Conservation (phyloP, 1,284 basidiomycete species). For the Ustilago crameri region DNA sequence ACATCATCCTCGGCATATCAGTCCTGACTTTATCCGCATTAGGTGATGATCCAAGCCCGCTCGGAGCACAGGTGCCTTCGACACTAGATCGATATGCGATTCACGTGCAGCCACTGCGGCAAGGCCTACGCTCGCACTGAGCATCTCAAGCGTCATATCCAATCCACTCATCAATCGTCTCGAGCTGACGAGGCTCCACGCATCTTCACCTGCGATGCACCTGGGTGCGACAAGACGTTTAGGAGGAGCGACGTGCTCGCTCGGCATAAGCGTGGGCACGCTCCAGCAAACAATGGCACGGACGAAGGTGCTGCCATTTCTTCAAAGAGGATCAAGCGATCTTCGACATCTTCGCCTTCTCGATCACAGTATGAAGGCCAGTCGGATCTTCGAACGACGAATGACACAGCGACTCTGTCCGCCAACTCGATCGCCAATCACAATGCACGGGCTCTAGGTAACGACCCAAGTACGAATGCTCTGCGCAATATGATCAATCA, state of each 20-base stretch:
- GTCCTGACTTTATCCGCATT: no score
- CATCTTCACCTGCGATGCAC: constrained; percentile 9
- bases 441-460: no score
- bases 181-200: constrained; percentile 11
- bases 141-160: constrained; percentile 15
- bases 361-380: neutral
- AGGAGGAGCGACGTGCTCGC: constrained; percentile 9
- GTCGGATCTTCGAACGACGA: no score
- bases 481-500: no score
- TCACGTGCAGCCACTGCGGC: constrained; percentile 7
- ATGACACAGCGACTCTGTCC: no score
- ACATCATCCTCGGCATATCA: no score
- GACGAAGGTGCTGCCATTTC: no score
- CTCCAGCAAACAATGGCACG: neutral
- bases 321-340: constrained; percentile 12
- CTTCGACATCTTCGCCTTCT: constrained; percentile 8
- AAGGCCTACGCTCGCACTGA: constrained; percentile 13
- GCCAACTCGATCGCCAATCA: no score
- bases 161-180: constrained; percentile 7
- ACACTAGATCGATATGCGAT: constrained; percentile 10
- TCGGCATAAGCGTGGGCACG: constrained; percentile 10
- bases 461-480: no score
- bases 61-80: no score
- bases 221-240: constrained; percentile 12
- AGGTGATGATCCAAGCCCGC: no score